Evolutionary conservation across 192 early-diverging fungal species (phyloP).

Genomic region (Podila minutissima): DNA sequence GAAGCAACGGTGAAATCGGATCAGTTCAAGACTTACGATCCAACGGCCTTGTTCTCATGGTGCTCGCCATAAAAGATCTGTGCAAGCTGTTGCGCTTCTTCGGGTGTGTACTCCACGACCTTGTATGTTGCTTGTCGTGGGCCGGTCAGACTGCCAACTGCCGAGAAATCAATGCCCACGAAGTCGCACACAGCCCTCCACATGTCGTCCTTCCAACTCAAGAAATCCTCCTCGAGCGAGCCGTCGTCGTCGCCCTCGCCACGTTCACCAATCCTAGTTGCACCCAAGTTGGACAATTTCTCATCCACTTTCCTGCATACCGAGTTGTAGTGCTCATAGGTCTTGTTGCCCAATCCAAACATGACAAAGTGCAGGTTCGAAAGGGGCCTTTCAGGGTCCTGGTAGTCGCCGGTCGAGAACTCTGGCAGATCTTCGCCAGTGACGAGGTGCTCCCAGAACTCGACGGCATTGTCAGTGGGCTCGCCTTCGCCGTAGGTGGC

Average conservation of each 20-base stretch:
- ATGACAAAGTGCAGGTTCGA: slow-evolving; percentile 69
- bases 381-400: slow-evolving; percentile 67
- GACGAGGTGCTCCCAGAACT: slow-evolving; percentile 88
- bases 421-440: slow-evolving; percentile 78
- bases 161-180: slow-evolving; percentile 70
- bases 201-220: slow-evolving; percentile 92
- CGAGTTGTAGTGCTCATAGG: slow-evolving; percentile 92
- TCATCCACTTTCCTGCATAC: slow-evolving; percentile 77
- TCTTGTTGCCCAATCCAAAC: slow-evolving; percentile 91
- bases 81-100: slow-evolving; percentile 29
- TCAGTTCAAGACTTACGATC: slow-evolving; percentile 42
- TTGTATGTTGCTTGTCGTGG: slow-evolving; percentile 63
- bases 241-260: slow-evolving; percentile 99
- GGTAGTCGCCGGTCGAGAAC: slow-evolving; percentile 64
- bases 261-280: slow-evolving; percentile 72
- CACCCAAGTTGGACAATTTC: slow-evolving; percentile 76
- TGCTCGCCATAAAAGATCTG: slow-evolving; percentile 63
- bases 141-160: slow-evolving; percentile 24
- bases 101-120: slow-evolving; percentile 52
- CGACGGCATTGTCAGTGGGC: slow-evolving; percentile 96
- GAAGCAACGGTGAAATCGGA: no score
- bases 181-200: slow-evolving; percentile 80
- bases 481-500: slow-evolving; percentile 99
- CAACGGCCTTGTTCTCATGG: slow-evolving; percentile 49
- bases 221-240: slow-evolving; percentile 96